A percentile compares a stretch with the other conserved stretches of the same genome.
phyloP scores from a whole-genome alignment of 768 basidiomycete species.

The Rhizopogon rudus region DNA sequence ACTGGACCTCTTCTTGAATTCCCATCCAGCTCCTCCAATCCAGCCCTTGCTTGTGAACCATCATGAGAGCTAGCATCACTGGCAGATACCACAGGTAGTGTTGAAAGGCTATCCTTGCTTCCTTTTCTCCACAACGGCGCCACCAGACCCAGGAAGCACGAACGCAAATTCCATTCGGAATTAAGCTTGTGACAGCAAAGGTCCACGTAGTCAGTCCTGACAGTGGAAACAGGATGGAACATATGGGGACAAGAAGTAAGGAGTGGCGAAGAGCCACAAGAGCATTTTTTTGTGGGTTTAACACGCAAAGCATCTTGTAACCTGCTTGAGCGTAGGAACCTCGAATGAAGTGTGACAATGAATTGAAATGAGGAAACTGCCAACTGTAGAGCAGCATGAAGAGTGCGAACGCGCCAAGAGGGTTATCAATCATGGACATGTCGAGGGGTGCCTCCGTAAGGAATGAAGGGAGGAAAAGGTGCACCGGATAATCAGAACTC shows the following conservation, averaged over 20 bases:
- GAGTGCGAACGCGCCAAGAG: constrained; percentile 74
- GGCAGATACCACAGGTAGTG: constrained; percentile 89
- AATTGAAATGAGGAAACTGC: constrained; percentile 99
- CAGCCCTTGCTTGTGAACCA: constrained; percentile 88
- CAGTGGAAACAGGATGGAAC: constrained; percentile 76
- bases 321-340: constrained; percentile 90
- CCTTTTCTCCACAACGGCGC: constrained; percentile 63
- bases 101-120: constrained; percentile 75
- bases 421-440: constrained; percentile 62
- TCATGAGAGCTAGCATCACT: constrained; percentile 85
- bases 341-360: constrained; percentile 83
- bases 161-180: constrained; percentile 71
- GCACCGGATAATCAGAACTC: constrained; percentile 50
- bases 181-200: constrained; percentile 72
- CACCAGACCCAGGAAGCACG: constrained; percentile 74
- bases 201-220: constrained; percentile 91
- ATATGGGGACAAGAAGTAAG: constrained; percentile 69
- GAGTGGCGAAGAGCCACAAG: constrained; percentile 84
- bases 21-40: constrained; percentile 70
- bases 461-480: constrained; percentile 59
- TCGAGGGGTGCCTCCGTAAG: constrained; percentile 39
- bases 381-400: constrained; percentile 88
- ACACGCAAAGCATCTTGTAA: constrained; percentile 87
- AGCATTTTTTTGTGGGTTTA: constrained; percentile 74
- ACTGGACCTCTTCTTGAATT: background rate